Evolutionary conservation across 768 basidiomycete species (phyloP).

Genomic region (Cystobasidium ongulense): DNA sequence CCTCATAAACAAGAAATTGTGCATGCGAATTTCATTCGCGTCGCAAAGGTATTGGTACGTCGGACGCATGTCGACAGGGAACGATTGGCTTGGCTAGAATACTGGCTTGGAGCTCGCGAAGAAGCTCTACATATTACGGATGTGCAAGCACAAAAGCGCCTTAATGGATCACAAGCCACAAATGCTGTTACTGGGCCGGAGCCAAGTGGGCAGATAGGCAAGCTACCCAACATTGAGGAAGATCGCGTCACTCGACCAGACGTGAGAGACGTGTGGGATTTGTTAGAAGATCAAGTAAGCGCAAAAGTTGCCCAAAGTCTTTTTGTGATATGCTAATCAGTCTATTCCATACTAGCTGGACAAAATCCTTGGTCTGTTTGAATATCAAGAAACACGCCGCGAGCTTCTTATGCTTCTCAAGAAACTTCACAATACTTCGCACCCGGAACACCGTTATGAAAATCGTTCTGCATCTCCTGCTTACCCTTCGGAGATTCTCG

Average conservation of each 20-base stretch:
- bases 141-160: neutral
- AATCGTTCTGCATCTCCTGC: neutral
- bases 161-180: too few relatives aligned
- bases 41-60: conserved; percentile 1
- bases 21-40: conserved; percentile 18
- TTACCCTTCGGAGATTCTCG: neutral
- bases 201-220: too few relatives aligned
- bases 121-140: neutral
- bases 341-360: conserved; percentile 5
- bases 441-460: conserved; percentile 14
- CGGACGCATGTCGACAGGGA: conserved; percentile 22
- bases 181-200: too few relatives aligned
- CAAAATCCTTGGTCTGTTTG: conserved; percentile 15
- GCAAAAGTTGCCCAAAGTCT: neutral
- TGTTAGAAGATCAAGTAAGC: conserved; percentile 24
- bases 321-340: neutral
- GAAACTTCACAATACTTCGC: neutral
- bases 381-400: conserved; percentile 16
- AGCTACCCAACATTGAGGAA: neutral
- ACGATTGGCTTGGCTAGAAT: conserved; percentile 12
- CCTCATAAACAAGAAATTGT: conserved; percentile 4
- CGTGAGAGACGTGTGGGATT: conserved; percentile 24
- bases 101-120: conserved; percentile 18
- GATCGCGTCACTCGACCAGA: neutral
- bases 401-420: neutral